Base-by-base conservation (phyloP, 495 filamentous ascomycete genomes). In the Evernia prunastri region DNA sequence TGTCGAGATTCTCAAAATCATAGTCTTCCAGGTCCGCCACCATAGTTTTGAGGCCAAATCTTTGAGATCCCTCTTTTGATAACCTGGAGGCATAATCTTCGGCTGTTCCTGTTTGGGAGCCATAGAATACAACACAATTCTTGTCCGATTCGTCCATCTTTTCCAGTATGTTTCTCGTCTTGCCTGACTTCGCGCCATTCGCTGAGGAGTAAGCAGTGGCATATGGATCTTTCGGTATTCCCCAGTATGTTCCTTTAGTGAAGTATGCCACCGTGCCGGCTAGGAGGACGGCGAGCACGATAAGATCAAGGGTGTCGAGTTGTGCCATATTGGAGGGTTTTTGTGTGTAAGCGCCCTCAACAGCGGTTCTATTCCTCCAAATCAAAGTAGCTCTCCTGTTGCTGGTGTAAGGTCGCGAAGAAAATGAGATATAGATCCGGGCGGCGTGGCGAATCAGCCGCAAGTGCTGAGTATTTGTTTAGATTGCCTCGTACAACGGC, bases 21-120 rank as follows among this genome's bases (percentile, higher is more conserved):
- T 96, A 99, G 64, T 99, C 94, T 76, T 99, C 94, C 63, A 99
- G 79, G 75, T 99, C 95, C 56, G 92, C 94, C 11, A 96, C 90
- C 93, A 99, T 97, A 62, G 94, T 96, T 80, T 97, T 96, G 56
- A 99, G 81, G 29, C 95, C 94, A 71, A 96, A 99, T 60, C 94
- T 83, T 72, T 93, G 95, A 69, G 91, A 91, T 66, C 95, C 94
- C 74, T 99, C 94, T 81, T 99, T 99, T 58, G 95, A 92, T 64
- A 99, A 73, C 67, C 94, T 83, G n/a, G 95, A 96, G 61, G 94
- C 95, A 69, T 99, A 99, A 72, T 99, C 94, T 81, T 99, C 94
- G 33, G 94, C 94, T 61, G 95, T 99, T 70, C 94, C 94, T 25
- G 94, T 99, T 76, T 99, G 94, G 57, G 94, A 97, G 58, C 93